Conservation (phyloP, 2,329 filamentous ascomycete species). For the Akanthomyces dipterigenus region DNA sequence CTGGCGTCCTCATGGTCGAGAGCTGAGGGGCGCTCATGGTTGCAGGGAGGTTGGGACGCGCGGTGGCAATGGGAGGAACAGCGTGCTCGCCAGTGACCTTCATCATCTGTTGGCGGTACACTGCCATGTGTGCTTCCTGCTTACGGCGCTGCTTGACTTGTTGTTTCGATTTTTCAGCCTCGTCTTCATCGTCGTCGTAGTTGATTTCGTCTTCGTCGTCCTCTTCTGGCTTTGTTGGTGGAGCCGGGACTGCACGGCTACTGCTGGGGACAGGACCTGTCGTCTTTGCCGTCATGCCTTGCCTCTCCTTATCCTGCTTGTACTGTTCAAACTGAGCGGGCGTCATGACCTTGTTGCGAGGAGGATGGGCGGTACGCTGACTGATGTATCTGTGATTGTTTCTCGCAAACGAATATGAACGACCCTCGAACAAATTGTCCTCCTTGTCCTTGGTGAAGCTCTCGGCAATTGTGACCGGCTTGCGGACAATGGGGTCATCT, state of each 20-base stretch:
- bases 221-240: constrained; percentile 37
- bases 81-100: constrained; percentile 76
- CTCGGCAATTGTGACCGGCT: constrained; percentile 16
- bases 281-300: constrained; percentile 36
- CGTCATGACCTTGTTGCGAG: constrained; percentile 77
- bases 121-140: constrained; percentile 83
- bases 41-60: constrained; percentile 49
- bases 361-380: constrained; percentile 30
- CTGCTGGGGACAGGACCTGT: constrained; percentile 19
- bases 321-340: constrained; percentile 81
- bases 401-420: constrained; percentile 30
- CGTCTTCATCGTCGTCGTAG: constrained; percentile 72
- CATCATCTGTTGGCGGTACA: constrained; percentile 95
- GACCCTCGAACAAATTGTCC: constrained; percentile 50
- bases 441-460: constrained; percentile 33
- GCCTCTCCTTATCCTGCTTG: constrained; percentile 64
- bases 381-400: constrained; percentile 28
- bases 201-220: constrained; percentile 58
- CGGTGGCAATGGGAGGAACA: constrained; percentile 20
- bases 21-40: constrained; percentile 60
- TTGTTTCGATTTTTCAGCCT: constrained; percentile 66
- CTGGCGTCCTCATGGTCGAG: constrained; percentile 29
- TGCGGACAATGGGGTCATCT: constrained; percentile 12
- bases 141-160: constrained; percentile 72
- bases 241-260: not conserved